Percentiles rank a stretch among this genome's conserved stretches.
Evolutionary conservation across 768 basidiomycete species (phyloP).

Genomic region (Russula compacta): DNA sequence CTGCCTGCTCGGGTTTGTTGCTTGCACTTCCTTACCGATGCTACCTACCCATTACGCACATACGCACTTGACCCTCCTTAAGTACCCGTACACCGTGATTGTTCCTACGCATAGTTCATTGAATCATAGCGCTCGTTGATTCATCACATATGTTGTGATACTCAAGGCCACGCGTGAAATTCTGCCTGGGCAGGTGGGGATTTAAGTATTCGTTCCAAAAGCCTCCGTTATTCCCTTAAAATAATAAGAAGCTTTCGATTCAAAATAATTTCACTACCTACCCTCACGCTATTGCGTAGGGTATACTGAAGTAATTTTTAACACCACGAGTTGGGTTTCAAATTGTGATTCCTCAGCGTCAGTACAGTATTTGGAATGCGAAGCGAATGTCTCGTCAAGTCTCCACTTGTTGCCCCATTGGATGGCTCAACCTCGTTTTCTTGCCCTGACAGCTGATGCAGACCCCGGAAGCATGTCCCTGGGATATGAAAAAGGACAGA

Average conservation of each 20-base stretch:
- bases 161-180: not conserved
- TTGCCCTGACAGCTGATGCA: not conserved
- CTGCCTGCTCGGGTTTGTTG: not conserved
- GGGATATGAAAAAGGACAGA: not conserved
- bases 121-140: conserved; percentile 12
- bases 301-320: not conserved
- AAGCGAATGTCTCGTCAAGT: no score
- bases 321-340: not conserved
- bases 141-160: not conserved
- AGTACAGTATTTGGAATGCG: not conserved
- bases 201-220: not conserved
- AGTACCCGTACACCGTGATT: conserved; percentile 1
- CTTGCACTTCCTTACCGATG: not conserved
- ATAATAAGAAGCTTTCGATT: no score
- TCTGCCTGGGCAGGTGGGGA: not conserved
- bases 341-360: not conserved
- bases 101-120: conserved; percentile 1
- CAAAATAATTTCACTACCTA: not conserved
- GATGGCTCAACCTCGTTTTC: no score
- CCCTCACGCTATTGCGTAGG: not conserved
- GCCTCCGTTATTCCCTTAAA: no score
- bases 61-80: not conserved
- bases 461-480: not conserved
- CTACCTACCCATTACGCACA: conserved; percentile 1
- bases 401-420: no score